Percentiles rank a stretch among this genome's conserved stretches.
Evolutionary conservation across 805 yeast species (phyloP).

Genomic region (Candida taoyuanica): DNA sequence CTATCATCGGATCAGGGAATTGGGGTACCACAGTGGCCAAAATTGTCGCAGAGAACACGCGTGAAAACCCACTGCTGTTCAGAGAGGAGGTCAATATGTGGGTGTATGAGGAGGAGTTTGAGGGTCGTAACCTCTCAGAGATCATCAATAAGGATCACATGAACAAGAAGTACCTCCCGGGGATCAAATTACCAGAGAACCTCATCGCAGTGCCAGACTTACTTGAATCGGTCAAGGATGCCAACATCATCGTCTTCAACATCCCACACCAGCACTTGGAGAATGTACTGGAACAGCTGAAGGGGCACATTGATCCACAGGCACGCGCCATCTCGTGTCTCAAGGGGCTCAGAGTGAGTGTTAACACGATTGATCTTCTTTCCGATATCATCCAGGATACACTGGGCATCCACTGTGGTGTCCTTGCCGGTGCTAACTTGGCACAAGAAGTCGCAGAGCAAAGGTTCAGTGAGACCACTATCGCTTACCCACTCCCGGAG

Average conservation of each 20-base stretch:
- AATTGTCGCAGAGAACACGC: slow-evolving; percentile 82
- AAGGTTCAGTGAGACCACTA: slow-evolving; percentile 94
- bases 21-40: slow-evolving; percentile 98
- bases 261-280: slow-evolving; percentile 93
- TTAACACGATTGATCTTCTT: slow-evolving; percentile 74
- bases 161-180: slow-evolving; percentile 88
- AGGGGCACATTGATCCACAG: slow-evolving; percentile 61
- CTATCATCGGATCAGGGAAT: slow-evolving; percentile 93
- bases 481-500: slow-evolving; percentile 76
- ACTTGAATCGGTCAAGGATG: slow-evolving; percentile 62
- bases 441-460: slow-evolving; percentile 94
- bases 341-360: slow-evolving; percentile 84
- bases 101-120: slow-evolving; percentile 78
- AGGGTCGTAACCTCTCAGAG: slow-evolving; percentile 76
- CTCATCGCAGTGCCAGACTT: slow-evolving; percentile 80
- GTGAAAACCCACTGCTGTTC: slow-evolving; percentile 65
- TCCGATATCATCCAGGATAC: slow-evolving; percentile 69
- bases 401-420: slow-evolving; percentile 88
- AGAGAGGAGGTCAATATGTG: slow-evolving; percentile 79
- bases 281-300: slow-evolving; percentile 63
- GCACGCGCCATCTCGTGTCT: slow-evolving; percentile 89
- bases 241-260: slow-evolving; percentile 85
- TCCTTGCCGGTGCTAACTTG: slow-evolving; percentile 89
- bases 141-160: slow-evolving; percentile 85
- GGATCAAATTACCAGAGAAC: slow-evolving; percentile 73